Evolutionary conservation across 2,329 filamentous ascomycete genomes (phyloP), one percentile per base, ranked within the genome.

Genomic region (Penicillium psychrosexuale): DNA sequence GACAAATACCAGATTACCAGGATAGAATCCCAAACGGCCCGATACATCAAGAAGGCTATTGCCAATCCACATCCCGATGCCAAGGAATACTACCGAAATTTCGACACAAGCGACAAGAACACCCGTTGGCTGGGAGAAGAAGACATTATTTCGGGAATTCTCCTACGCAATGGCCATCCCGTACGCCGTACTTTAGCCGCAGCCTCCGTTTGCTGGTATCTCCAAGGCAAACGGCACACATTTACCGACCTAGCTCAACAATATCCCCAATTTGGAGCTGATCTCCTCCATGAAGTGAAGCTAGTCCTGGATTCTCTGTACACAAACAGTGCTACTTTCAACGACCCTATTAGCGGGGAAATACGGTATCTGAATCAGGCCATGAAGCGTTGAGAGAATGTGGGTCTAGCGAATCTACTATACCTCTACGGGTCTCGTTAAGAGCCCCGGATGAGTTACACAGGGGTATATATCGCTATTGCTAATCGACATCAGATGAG

Each of bases 1-100:
- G 55, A 61, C 9, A 64, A 38, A 55, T 57, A 51, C n/a, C 3
- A 28, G 15, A 55, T 62, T 11, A 5, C 9, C 3, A 42, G 33
- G 1, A 5, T 61, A 8, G 56, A 59, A 30, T 0, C 15, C 1
- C 2, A n/a, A 19, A 55, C 51, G 28, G 51, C 50, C 12, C 19
- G 46, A 22, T 51, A 53, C 19, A 57, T 59, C 34, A 59, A 51
- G 27, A 17, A 50, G 2, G 38, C 56, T 3, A 9, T 43, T 17
- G 44, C 48, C 38, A 55, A 50, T 37, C 48, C 40, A 19, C 19
- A 19, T 19, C 19, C 19, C 19, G 19, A 19, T 19, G 19, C 19
- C 19, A 19, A 19, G 19, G 19, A 19, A 19, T 19, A 19, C 19
- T 19, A 19, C 19, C 19, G 19, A 19, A 19, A 19, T 19, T 19